Percentiles rank a stretch among this genome's conserved stretches.
These are phyloP conservation scores for Wickerhamiella spandovensis DNA, from an alignment of 805 yeast genomes.

Conservation along the genomic window DNA sequence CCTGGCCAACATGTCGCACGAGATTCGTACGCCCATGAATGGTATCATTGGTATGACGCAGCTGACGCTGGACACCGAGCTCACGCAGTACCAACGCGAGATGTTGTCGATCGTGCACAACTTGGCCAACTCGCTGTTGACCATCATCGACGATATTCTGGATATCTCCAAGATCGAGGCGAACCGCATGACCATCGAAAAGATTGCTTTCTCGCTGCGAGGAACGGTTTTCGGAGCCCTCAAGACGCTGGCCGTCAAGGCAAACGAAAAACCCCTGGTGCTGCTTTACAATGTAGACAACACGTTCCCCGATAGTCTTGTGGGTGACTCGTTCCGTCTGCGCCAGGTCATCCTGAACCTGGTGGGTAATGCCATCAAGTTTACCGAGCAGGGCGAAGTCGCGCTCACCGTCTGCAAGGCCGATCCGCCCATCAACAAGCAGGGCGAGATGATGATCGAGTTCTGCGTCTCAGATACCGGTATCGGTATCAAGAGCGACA, in stretches of 20 bases:
- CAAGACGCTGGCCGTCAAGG: constrained; percentile 79
- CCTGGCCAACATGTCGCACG: constrained; percentile 79
- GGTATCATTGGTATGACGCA: constrained; percentile 93
- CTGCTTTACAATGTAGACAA: constrained; percentile 71
- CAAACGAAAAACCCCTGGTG: constrained; percentile 73
- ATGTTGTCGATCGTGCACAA: constrained; percentile 84
- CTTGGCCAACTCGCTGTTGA: constrained; percentile 69
- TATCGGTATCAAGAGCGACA: constrained; percentile 77
- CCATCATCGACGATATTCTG: constrained; percentile 78
- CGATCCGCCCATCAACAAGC: constrained; percentile 23
- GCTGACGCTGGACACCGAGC: constrained; percentile 72
- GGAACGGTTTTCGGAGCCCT: constrained; percentile 85
- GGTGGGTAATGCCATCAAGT: constrained; percentile 83
- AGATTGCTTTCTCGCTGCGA: constrained; percentile 71
- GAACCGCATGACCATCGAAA: constrained; percentile 84
- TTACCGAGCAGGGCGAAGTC: constrained; percentile 72
- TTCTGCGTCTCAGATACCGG: constrained; percentile 86
- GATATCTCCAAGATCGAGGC: constrained; percentile 92
- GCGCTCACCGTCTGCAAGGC: constrained; percentile 58
- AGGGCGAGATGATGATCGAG: constrained; percentile 47
- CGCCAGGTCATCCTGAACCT: constrained; percentile 77
- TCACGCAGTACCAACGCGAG: constrained; percentile 83
- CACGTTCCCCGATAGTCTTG: constrained; percentile 72
- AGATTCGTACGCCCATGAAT: constrained; percentile 82
- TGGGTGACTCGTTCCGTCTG: constrained; percentile 80